phyloP scores from a whole-genome alignment of 2,329 filamentous ascomycete species.

The Cordyceps militaris region DNA sequence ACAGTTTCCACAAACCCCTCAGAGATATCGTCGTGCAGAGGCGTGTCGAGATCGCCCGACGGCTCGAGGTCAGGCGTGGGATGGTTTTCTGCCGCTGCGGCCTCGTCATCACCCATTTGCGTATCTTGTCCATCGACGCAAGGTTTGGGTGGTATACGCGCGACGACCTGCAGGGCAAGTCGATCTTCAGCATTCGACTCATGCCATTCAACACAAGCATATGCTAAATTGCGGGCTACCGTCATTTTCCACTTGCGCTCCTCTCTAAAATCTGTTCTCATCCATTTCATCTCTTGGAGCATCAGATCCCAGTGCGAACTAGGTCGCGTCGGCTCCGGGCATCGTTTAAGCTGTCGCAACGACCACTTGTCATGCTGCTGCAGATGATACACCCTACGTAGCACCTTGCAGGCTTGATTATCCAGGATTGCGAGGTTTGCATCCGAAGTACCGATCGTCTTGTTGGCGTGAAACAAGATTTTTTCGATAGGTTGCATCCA shows the following conservation, averaged over 20 bases:
- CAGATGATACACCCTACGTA: conserved; percentile 81
- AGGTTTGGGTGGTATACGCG: conserved; percentile 38
- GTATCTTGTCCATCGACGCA: conserved; percentile 23
- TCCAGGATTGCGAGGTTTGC: conserved; percentile 78
- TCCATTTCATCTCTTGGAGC: conserved; percentile 92
- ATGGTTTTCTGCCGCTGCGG: conserved; percentile 37
- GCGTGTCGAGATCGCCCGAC: conserved; percentile 55
- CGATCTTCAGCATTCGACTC: conserved; percentile 56
- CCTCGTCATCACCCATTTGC: conserved; percentile 27
- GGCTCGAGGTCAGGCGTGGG: conserved; percentile 61
- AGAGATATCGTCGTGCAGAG: conserved; percentile 33
- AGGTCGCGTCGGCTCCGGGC: conserved; percentile 69
- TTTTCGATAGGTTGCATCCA: conserved; percentile 62
- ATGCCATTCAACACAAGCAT: conserved; percentile 79
- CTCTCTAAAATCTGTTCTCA: conserved; percentile 92
- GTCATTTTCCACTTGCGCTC: conserved; percentile 91
- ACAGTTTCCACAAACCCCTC: conserved; percentile 42
- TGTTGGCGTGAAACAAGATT: conserved; percentile 74
- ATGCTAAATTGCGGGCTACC: conserved; percentile 70
- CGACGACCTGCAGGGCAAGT: conserved; percentile 60
- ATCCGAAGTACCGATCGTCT: conserved; percentile 81
- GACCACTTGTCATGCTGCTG: conserved; percentile 93
- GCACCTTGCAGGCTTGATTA: conserved; percentile 76
- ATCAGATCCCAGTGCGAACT: conserved; percentile 79
- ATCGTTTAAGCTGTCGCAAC: conserved; percentile 78